Conservation (phyloP, 768 basidiomycete genomes). For the Kwoniella mangroviensis region DNA sequence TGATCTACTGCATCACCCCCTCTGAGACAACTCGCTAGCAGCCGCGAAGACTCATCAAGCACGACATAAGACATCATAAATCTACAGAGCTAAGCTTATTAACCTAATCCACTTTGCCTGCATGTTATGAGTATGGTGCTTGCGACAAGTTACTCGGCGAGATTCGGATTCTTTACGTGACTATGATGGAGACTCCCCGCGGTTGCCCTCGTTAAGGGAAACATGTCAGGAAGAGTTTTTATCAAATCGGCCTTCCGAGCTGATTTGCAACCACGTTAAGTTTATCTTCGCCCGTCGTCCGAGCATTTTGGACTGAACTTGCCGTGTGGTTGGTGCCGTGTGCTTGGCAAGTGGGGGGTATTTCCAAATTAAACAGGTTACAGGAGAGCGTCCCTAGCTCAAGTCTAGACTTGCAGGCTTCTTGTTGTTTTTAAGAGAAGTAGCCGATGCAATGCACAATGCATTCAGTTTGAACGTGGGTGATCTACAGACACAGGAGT, state of each 20-base stretch:
- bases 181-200: not conserved
- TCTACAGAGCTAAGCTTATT: not conserved
- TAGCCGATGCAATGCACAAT: not conserved
- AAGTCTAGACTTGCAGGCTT: no score
- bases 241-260: constrained; percentile 20
- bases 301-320: no score
- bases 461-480: not conserved
- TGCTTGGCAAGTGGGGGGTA: no score
- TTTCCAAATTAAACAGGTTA: no score
- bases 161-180: not conserved
- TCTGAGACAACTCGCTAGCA: not conserved
- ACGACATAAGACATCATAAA: not conserved
- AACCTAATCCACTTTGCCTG: not conserved
- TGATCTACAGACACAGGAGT: not conserved
- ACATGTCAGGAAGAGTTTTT: not conserved
- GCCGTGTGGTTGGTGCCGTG: no score
- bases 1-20: constrained; percentile 1
- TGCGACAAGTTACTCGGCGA: not conserved
- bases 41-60: not conserved
- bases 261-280: constrained; percentile 8
- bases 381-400: no score
- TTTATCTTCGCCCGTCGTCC: not conserved
- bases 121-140: not conserved
- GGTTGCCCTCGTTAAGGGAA: not conserved
- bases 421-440: no score